Evolutionary conservation across 805 yeast genomes (phyloP).

Genomic region (Saccharomyces cerevisiae): DNA sequence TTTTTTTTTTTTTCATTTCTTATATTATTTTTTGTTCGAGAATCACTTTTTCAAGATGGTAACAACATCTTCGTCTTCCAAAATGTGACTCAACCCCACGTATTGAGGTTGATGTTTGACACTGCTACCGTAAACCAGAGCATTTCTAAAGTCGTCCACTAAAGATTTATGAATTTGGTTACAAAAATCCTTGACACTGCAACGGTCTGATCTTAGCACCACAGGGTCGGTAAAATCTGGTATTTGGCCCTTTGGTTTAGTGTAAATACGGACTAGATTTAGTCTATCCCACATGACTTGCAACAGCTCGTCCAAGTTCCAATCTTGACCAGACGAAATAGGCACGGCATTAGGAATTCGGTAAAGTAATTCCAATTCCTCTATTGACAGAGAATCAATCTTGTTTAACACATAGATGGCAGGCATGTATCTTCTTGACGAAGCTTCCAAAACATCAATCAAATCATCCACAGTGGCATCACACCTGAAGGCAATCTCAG

Average conservation of each 20-base stretch:
- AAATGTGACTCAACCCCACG: conserved; percentile 76
- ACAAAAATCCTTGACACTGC: conserved; percentile 92
- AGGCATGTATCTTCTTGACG: conserved; percentile 87
- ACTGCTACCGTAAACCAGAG: conserved; percentile 86
- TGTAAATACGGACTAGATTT: conserved; percentile 87
- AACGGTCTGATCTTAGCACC: conserved; percentile 72
- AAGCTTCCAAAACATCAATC: conserved; percentile 87
- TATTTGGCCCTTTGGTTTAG: conserved; percentile 88
- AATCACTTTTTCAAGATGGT: conserved; percentile 71
- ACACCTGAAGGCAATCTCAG: conserved; percentile 92
- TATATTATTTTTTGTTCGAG: not conserved
- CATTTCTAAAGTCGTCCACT: conserved; percentile 88
- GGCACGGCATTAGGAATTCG: conserved; percentile 97
- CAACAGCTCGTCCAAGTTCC: conserved; percentile 93
- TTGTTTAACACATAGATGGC: conserved; percentile 92
- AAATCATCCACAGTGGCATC: conserved; percentile 97
- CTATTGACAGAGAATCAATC: conserved; percentile 88
- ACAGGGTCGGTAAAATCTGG: conserved; percentile 96
- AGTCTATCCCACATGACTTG: conserved; percentile 94
- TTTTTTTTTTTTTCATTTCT: not conserved
- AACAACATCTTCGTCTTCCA: conserved; percentile 95
- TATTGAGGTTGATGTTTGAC: conserved; percentile 97
- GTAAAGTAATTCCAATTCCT: conserved; percentile 83
- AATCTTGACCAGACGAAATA: conserved; percentile 88
- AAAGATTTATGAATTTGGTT: conserved; percentile 89